phyloP scores from a whole-genome alignment of 116 monocot genomes.

The Trichopus zeylanicus region DNA sequence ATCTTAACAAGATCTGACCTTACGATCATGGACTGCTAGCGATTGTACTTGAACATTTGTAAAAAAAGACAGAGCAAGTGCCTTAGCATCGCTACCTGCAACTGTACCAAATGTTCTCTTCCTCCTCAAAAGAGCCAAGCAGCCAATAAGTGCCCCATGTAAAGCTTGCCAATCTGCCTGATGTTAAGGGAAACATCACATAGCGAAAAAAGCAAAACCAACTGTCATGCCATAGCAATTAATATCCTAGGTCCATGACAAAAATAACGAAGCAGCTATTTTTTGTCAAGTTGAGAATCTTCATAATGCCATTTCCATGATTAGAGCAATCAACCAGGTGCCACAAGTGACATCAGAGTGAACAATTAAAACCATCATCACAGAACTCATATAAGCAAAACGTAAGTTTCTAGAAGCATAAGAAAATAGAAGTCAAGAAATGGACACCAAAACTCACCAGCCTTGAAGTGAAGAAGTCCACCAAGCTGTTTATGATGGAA shows the following conservation, averaged over 20 bases:
- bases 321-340: no score
- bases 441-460: constrained; percentile 49
- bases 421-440: background rate
- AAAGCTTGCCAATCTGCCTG: constrained; percentile 95
- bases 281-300: no score
- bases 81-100: constrained; percentile 45
- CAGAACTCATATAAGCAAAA: background rate
- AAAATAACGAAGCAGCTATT: no score
- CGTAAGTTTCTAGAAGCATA: background rate
- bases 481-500: constrained; percentile 45
- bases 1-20: constrained; percentile 35
- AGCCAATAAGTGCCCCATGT: constrained; percentile 81
- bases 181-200: constrained; percentile 15
- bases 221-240: no score
- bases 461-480: constrained; percentile 69
- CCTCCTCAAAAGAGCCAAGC: constrained; percentile 75
- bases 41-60: constrained; percentile 63
- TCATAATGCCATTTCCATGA: no score
- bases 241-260: no score
- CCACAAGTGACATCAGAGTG: no score
- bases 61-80: constrained; percentile 53
- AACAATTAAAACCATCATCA: background rate
- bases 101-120: constrained; percentile 47
- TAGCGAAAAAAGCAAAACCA: no score
- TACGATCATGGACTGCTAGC: constrained; percentile 61